A percentile compares a stretch with the other conserved stretches of the same genome.
phyloP scores from a whole-genome alignment of 768 basidiomycete genomes.

The Suillus weaverae region DNA sequence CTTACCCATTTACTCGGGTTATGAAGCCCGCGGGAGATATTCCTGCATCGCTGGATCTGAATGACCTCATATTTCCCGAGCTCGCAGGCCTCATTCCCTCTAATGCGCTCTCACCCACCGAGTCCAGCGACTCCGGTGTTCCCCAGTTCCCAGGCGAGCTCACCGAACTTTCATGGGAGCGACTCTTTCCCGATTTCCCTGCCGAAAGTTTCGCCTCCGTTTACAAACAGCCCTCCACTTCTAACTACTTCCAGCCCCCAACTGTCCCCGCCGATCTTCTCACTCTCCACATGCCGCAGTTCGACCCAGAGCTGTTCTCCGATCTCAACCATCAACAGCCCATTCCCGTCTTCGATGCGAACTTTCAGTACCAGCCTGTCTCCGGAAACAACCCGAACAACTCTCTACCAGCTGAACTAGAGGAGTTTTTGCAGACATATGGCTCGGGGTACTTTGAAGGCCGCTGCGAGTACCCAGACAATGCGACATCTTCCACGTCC shows the following conservation, averaged over 20 bases:
- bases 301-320: neutral
- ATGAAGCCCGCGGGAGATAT: neutral
- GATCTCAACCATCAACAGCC: neutral
- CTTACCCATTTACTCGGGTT: constrained; percentile 5
- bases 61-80: neutral
- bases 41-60: neutral
- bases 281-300: neutral
- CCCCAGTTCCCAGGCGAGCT: neutral
- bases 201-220: neutral
- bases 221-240: neutral
- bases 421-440: neutral
- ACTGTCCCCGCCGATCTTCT: neutral
- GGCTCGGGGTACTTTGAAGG: neutral
- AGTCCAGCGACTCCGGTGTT: neutral
- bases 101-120: neutral
- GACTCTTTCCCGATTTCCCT: neutral
- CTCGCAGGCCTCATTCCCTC: neutral
- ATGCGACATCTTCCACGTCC: neutral
- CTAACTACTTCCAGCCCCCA: neutral
- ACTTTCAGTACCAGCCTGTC: neutral
- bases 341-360: neutral
- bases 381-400: neutral
- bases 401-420: neutral
- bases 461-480: neutral
- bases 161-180: constrained; percentile 3